These are phyloP conservation scores for Cutaneotrichosporon sp. DNA, from an alignment of 1,284 basidiomycete species.

Conservation along the genomic window DNA sequence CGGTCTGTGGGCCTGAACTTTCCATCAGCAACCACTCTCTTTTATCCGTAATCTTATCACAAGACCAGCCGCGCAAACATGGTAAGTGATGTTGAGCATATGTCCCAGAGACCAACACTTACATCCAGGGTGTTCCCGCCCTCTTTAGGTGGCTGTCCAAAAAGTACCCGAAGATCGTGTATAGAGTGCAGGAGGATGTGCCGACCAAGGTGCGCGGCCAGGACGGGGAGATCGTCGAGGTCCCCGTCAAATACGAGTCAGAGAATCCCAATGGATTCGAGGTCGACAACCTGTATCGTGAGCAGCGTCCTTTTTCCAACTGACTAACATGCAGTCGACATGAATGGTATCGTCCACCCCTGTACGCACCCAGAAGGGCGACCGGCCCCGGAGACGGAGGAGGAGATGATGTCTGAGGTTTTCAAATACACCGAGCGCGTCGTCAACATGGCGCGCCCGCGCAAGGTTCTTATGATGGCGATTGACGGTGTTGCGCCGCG, in stretches of 20 bases:
- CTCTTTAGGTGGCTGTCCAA: conserved; percentile 88
- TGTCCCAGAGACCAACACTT: neutral
- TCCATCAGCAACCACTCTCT: too few relatives aligned
- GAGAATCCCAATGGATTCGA: conserved; percentile 96
- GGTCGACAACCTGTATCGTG: conserved; percentile 92
- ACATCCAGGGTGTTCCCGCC: conserved; percentile 83
- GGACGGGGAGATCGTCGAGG: conserved; percentile 63
- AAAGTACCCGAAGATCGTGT: conserved; percentile 93
- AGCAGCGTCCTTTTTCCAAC: conserved; percentile 36
- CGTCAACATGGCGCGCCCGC: conserved; percentile 92
- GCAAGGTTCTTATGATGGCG: conserved; percentile 95
- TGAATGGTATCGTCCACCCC: conserved; percentile 74
- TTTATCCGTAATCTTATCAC: neutral
- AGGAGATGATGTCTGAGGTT: conserved; percentile 98
- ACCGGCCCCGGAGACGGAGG: conserved; percentile 94
- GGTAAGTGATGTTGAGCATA: conserved; percentile 5
- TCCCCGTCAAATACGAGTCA: conserved; percentile 75
- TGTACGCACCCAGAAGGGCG: conserved; percentile 97
- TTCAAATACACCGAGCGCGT: conserved; percentile 97
- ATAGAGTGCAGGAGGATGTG: conserved; percentile 75
- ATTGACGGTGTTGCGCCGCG: conserved; percentile 97
- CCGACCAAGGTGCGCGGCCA: conserved; percentile 58
- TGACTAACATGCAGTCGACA: conserved; percentile 39
- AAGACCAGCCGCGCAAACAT: conserved; percentile 1
- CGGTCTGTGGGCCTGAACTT: too few relatives aligned